Evolutionary conservation across 2,329 filamentous ascomycete species (phyloP).

Genomic region (Aspergillus amoenus): DNA sequence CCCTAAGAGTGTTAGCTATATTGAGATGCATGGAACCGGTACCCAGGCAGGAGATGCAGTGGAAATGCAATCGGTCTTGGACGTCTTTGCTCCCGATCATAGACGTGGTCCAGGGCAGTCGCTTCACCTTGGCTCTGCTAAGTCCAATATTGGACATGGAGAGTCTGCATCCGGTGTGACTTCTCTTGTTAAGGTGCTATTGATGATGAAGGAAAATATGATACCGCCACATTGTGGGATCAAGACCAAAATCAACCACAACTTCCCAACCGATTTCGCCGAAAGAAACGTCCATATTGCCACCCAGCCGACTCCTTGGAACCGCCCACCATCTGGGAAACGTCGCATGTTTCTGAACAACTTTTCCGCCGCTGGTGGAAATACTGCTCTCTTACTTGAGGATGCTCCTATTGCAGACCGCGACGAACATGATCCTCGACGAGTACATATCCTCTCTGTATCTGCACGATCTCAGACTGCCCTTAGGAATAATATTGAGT

Average conservation of each 20-base stretch:
- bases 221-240: conserved; percentile 38
- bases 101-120: conserved; percentile 40
- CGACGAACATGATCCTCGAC: conserved; percentile 50
- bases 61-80: conserved; percentile 76
- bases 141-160: conserved; percentile 64
- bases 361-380: conserved; percentile 70
- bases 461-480: conserved; percentile 47
- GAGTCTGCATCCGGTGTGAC: conserved; percentile 60
- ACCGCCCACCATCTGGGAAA: conserved; percentile 26
- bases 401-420: conserved; percentile 51
- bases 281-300: conserved; percentile 46
- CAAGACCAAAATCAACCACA: conserved; percentile 46
- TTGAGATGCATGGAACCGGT: conserved; percentile 89
- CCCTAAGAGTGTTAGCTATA: conserved; percentile 74
- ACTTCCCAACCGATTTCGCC: conserved; percentile 45
- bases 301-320: conserved; percentile 47
- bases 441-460: conserved; percentile 58
- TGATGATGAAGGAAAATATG: conserved; percentile 38
- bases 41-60: conserved; percentile 78
- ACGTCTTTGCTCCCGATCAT: conserved; percentile 58
- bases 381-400: conserved; percentile 66
- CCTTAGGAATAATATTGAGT: conserved; percentile 57
- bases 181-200: conserved; percentile 36
- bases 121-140: conserved; percentile 63
- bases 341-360: conserved; percentile 60